These are phyloP conservation scores for Lichtheimia corymbifera DNA, from an alignment of 371 early-diverging fungal species.

Conservation along the genomic window DNA sequence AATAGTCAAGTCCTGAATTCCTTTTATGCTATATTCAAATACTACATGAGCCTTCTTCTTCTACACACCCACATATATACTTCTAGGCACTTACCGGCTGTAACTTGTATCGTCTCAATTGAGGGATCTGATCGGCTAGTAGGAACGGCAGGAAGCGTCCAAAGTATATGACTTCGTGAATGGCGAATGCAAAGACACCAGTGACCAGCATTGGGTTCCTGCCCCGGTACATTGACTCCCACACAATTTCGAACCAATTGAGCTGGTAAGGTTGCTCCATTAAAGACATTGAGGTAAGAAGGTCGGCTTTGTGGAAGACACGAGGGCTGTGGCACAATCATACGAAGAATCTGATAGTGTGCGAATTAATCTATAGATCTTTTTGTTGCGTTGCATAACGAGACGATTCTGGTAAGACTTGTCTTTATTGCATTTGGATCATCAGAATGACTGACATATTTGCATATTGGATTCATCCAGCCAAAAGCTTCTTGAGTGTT, in stretches of 20 bases:
- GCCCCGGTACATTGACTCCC: slow-evolving; percentile 63
- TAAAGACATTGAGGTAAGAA: neutral
- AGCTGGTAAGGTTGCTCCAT: neutral
- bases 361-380: no score
- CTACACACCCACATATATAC: neutral
- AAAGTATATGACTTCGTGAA: slow-evolving; percentile 80
- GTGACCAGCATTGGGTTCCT: slow-evolving; percentile 70
- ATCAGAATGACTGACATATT: no score
- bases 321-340: no score
- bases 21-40: neutral
- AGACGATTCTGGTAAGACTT: no score
- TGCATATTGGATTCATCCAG: no score
- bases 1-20: slow-evolving; percentile 48
- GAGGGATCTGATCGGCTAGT: slow-evolving; percentile 14
- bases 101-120: neutral
- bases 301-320: no score
- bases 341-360: no score
- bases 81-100: neutral
- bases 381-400: no score
- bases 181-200: slow-evolving; percentile 60
- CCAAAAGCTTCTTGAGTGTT: no score
- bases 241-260: slow-evolving; percentile 16
- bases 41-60: neutral
- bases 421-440: no score
- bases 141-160: slow-evolving; percentile 74